Base-by-base conservation (phyloP, 2,329 filamentous ascomycete genomes). In the Colletotrichum aenigma region DNA sequence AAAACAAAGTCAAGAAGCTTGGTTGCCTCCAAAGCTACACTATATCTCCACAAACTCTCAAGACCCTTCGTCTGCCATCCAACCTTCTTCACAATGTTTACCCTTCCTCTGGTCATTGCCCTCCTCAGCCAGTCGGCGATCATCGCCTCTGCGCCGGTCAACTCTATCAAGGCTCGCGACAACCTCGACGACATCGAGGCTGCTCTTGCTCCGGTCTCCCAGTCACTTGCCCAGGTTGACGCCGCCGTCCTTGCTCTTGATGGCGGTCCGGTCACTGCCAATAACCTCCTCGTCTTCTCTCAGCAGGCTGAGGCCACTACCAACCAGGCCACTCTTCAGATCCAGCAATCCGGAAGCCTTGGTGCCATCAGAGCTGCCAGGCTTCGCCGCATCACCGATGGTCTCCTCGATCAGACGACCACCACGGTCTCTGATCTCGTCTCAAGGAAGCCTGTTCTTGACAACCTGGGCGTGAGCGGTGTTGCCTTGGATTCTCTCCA, bases 381-480 rank as follows among this genome's bases (percentile, higher is more conserved):
- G 28, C 76, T 79, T 34, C 65, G 80, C 61, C 66, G 78, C 58
- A 76, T 77, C 32, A 79, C 79, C 18, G 70, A 65, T 34, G 73
- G 38, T 15, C 79, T 81, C 21, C 73, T 78, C 36, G 71, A 75
- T 28, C 68, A 79, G 21, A 80, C 79, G 36, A 77, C 79, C 26
- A 77, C 70, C 21, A 80, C 78, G 6, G 75, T 80, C 65, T 52
- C 56, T 26, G 77, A 76, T 43, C 66, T 81, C 56, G 76, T 76
- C 34, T 75, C 75, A 66, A 79, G 81, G 76, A 81, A 81, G 77
- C 74, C 79, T 18, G 58, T 74, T 16, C 78, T 81, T 26, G 80
- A 81, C 73, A 75, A 79, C 74, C 77, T 81, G 28, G 80, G 80
- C 52, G 80, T 79, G 48, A 79, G 78, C 62, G 52, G 56, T 38